Conservation (phyloP, 2,329 filamentous ascomycete species). For the Huntiella savannae region DNA sequence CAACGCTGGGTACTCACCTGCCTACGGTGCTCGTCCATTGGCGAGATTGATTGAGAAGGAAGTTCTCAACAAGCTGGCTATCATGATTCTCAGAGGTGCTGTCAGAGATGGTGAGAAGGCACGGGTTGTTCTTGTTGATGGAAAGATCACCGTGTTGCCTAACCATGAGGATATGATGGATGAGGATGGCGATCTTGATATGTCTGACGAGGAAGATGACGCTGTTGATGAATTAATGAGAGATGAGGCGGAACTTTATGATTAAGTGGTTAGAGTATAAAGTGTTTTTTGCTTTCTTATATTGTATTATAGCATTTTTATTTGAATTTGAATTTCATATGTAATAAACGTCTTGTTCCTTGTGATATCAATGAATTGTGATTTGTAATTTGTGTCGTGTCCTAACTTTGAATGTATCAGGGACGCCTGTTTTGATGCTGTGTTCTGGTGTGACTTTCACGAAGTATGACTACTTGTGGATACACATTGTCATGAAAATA, state of each 20-base stretch:
- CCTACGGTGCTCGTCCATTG: conserved; percentile 81
- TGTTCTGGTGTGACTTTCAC: too few relatives aligned
- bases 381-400: too few relatives aligned
- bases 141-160: conserved; percentile 60
- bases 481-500: too few relatives aligned
- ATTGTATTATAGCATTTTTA: too few relatives aligned
- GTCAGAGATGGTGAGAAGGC: conserved; percentile 76
- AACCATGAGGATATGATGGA: conserved; percentile 51
- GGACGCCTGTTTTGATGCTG: too few relatives aligned
- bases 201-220: conserved; percentile 55
- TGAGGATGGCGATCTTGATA: conserved; percentile 45
- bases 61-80: conserved; percentile 79
- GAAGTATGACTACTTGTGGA: too few relatives aligned
- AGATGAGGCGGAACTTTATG: conserved; percentile 35
- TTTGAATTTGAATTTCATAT: too few relatives aligned
- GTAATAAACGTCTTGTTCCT: too few relatives aligned
- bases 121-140: conserved; percentile 57
- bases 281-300: too few relatives aligned
- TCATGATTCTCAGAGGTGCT: conserved; percentile 70
- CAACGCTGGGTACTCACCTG: conserved; percentile 78
- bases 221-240: conserved; percentile 48
- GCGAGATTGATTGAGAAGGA: conserved; percentile 89
- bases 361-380: too few relatives aligned
- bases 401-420: too few relatives aligned
- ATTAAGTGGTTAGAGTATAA: conserved; percentile 16